A percentile compares a stretch with the other conserved stretches of the same genome.
These are phyloP conservation scores for Blastomyces parvus DNA, from an alignment of 2,329 filamentous ascomycete genomes.

Conservation along the genomic window DNA sequence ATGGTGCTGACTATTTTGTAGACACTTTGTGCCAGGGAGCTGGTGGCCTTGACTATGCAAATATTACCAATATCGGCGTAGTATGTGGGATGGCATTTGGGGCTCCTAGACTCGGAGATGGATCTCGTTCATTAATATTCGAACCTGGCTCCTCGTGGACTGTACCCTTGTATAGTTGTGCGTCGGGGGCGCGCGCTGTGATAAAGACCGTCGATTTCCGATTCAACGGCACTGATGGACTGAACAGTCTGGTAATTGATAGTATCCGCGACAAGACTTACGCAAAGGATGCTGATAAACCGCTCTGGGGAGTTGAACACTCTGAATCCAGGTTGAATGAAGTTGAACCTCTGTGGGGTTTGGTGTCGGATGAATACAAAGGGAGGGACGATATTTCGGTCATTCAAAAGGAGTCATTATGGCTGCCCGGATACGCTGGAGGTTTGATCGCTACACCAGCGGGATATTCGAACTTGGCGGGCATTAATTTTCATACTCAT, in stretches of 20 bases:
- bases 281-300: slow-evolving; percentile 21
- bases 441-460: slow-evolving; percentile 8
- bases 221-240: slow-evolving; percentile 33
- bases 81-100: slow-evolving; percentile 36
- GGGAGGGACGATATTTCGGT: slow-evolving; percentile 27
- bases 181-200: slow-evolving; percentile 33
- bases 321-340: slow-evolving; percentile 21
- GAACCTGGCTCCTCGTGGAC: slow-evolving; percentile 37
- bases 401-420: slow-evolving; percentile 24
- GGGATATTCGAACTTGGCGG: slow-evolving; percentile 27
- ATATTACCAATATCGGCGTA: slow-evolving; percentile 36
- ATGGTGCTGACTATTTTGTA: slow-evolving; percentile 13
- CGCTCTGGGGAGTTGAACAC: slow-evolving; percentile 34
- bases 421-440: slow-evolving; percentile 23
- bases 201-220: slow-evolving; percentile 40
- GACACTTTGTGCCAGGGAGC: slow-evolving; percentile 25
- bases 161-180: slow-evolving; percentile 38
- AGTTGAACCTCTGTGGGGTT: slow-evolving; percentile 33
- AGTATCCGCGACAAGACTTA: slow-evolving; percentile 33
- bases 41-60: slow-evolving; percentile 25
- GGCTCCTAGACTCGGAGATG: slow-evolving; percentile 30
- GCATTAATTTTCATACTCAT: slow-evolving; percentile 24
- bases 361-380: slow-evolving; percentile 27
- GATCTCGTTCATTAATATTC: slow-evolving; percentile 27
- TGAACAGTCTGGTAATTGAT: slow-evolving; percentile 29